Conservation (phyloP, 2,329 filamentous ascomycete species). For the Hymenoscyphus fructigenus region DNA sequence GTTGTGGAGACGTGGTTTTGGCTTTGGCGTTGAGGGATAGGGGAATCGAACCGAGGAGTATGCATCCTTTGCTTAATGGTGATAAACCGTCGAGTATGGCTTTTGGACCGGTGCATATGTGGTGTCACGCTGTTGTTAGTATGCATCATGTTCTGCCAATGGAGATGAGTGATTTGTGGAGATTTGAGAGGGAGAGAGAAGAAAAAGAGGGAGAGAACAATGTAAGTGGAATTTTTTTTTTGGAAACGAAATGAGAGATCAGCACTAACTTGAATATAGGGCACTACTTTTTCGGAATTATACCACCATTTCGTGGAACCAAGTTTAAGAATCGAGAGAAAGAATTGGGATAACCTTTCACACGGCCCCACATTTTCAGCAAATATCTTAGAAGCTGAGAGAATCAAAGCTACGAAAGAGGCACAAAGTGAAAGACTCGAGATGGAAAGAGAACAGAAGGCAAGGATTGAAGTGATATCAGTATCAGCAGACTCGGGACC, state of each 20-base stretch:
- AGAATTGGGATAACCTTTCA: slow-evolving; percentile 53
- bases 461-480: not conserved
- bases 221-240: slow-evolving; percentile 30
- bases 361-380: slow-evolving; percentile 37
- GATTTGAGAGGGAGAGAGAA: slow-evolving; percentile 46
- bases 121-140: slow-evolving; percentile 55
- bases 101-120: slow-evolving; percentile 41
- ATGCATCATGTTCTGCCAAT: slow-evolving; percentile 56
- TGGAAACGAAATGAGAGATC: not conserved
- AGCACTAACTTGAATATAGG: slow-evolving; percentile 32
- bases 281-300: slow-evolving; percentile 47
- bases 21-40: slow-evolving; percentile 47
- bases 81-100: slow-evolving; percentile 52
- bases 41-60: slow-evolving; percentile 42
- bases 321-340: slow-evolving; percentile 42
- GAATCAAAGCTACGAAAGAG: not conserved
- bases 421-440: not conserved
- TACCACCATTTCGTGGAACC: slow-evolving; percentile 49
- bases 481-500: not conserved
- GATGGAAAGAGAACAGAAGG: not conserved
- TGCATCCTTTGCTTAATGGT: slow-evolving; percentile 55
- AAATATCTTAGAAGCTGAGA: not conserved
- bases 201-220: not conserved
- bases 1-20: slow-evolving; percentile 54
- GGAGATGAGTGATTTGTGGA: slow-evolving; percentile 51